Percentiles rank a stretch among this genome's conserved stretches.
Conservation (phyloP, 2,329 filamentous ascomycete genomes). For the Cercospora zeae-maydis region DNA sequence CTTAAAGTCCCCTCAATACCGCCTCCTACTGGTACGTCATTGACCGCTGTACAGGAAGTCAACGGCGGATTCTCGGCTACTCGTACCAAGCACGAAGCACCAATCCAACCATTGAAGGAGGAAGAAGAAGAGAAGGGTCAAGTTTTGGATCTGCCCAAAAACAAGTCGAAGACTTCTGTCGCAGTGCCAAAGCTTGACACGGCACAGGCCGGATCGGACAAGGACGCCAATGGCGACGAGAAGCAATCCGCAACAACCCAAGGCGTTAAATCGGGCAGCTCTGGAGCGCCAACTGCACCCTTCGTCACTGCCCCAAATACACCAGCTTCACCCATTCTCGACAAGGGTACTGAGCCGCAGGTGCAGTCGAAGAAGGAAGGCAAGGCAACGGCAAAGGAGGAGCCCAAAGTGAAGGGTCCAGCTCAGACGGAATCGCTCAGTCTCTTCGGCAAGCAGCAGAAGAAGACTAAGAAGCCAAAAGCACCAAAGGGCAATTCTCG, state of each 20-base stretch:
- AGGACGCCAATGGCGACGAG: neutral
- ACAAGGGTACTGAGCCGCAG: neutral
- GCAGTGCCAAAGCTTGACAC: slow-evolving; percentile 10
- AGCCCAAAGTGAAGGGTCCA: slow-evolving; percentile 34
- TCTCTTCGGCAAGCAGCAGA: slow-evolving; percentile 28
- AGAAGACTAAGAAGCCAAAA: slow-evolving; percentile 17
- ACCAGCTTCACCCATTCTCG: slow-evolving; percentile 16
- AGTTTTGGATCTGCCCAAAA: slow-evolving; percentile 10
- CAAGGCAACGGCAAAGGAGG: slow-evolving; percentile 16
- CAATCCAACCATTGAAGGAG: neutral
- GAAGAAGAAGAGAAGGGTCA: slow-evolving; percentile 17
- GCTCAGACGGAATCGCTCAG: slow-evolving; percentile 38
- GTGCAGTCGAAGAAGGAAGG: neutral
- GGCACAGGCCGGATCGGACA: neutral
- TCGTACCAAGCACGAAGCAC: neutral
- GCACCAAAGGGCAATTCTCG: slow-evolving; percentile 4
- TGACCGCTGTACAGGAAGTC: neutral
- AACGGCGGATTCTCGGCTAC: neutral
- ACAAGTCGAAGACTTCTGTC: slow-evolving; percentile 13
- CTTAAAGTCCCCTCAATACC: neutral
- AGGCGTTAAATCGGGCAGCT: slow-evolving; percentile 17
- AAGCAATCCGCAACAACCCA: slow-evolving; percentile 1
- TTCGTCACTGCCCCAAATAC: slow-evolving; percentile 29
- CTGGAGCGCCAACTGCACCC: slow-evolving; percentile 18
- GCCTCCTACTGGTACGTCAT: neutral